A percentile compares a stretch with the other conserved stretches of the same genome.
Evolutionary conservation across 2,329 filamentous ascomycete species (phyloP).

Genomic region (Lachnellula willkommii): DNA sequence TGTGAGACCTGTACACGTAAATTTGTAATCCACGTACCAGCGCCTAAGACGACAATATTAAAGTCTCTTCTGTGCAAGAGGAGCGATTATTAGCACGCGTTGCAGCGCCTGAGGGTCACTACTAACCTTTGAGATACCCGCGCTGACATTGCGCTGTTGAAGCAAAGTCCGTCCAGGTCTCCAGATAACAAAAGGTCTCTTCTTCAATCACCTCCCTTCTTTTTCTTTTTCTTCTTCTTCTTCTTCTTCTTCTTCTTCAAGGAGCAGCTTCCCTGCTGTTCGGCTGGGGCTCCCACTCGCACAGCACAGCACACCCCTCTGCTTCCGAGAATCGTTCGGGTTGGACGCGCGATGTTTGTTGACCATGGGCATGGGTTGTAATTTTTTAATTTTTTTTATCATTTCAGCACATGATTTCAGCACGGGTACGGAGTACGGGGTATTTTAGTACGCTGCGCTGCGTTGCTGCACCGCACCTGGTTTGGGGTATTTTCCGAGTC

Average conservation of each 20-base stretch:
- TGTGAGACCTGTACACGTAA: conserved; percentile 6
- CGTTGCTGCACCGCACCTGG: not conserved
- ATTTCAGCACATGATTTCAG: not conserved
- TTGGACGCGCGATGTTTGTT: not conserved
- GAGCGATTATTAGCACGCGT: conserved; percentile 7
- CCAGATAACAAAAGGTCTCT: not conserved
- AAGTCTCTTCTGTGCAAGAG: conserved; percentile 50
- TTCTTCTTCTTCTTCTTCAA: not conserved
- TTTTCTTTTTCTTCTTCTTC: not conserved
- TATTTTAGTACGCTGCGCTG: not conserved
- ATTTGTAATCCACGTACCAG: conserved; percentile 40
- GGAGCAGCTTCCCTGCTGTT: not conserved
- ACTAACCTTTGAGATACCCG: conserved; percentile 24
- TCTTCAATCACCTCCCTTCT: too few relatives aligned
- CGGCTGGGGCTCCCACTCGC: not conserved
- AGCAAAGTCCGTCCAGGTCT: not conserved
- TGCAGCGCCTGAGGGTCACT: not conserved
- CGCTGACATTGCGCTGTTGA: conserved; percentile 19
- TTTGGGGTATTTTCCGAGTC: not conserved
- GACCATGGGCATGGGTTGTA: not conserved
- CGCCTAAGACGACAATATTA: conserved; percentile 61
- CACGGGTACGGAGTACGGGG: not conserved
- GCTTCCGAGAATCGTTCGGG: not conserved
- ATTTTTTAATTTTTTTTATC: not conserved
- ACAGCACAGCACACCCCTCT: not conserved